Evolutionary conservation across 2,329 filamentous ascomycete species (phyloP), one percentile per base, ranked within the genome.

Genomic region (Geosmithia morbida): DNA sequence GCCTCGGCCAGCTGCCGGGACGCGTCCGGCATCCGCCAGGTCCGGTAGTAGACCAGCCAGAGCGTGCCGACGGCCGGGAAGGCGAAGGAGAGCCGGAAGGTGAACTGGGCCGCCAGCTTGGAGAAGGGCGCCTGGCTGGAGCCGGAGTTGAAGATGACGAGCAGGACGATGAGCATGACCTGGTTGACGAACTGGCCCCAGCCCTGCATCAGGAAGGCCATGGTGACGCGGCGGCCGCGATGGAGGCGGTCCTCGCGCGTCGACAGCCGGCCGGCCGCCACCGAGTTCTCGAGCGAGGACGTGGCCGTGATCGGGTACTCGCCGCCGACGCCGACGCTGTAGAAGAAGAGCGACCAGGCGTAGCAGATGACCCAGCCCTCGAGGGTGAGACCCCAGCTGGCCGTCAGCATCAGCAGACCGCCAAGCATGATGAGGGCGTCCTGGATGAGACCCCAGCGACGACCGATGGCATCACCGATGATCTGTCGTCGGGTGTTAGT

Each of bases 291-390:
- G 80, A 97, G 94, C 50, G 88, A 89, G 8, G 87, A 88, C 13
- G 90, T 96, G 17, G 90, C 90, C 33, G 90, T 97, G 75, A 96
- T 96, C 52, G 90, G 90, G 61, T 97, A 96, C 67, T 95, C 89
- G 55, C 88, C 88, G 56, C 87, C 87, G 48, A 81, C 78, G 53
- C 77, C 78, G 46, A 79, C 67, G 47, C 59, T 59, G 59, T 70
- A 70, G 70, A 97, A 86, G 73, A 96, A 95, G 39, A 97, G 76
- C 40, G 87, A 87, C 85, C 86, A 94, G 51, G 84, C 85, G 63
- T 97, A 97, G 74, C 88, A 95, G 59, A 96, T 94, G 49, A 97
- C 85, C 90, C 90, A 97, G 56, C 89, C 89, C 59, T 97, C 82
- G 46, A 94, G 74, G 37, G 78, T 87, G 30, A 84, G 67, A 51